Evolutionary conservation across 352 stramenopile species (phyloP).

Genomic region (Phytophthora boehmeriae): DNA sequence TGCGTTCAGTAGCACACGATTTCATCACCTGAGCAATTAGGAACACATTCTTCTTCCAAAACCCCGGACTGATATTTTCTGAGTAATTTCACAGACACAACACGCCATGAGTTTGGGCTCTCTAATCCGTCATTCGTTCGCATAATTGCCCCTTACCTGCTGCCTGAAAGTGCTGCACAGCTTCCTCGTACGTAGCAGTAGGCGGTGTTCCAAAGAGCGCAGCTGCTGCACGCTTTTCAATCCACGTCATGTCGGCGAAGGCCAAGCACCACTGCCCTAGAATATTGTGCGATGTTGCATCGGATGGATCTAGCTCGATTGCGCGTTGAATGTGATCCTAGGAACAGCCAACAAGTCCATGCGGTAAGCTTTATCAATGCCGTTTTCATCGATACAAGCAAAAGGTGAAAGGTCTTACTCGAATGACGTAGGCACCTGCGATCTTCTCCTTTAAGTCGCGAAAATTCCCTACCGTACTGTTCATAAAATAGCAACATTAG

Average conservation of each 20-base stretch:
- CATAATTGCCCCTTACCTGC: conserved; percentile 35
- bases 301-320: conserved; percentile 71
- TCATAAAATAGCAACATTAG: neutral
- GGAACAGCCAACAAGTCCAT: conserved; percentile 1
- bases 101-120: conserved; percentile 1
- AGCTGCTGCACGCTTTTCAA: conserved; percentile 69
- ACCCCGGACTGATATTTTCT: conserved; percentile 69
- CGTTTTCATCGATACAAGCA: neutral
- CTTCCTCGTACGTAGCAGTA: conserved; percentile 69
- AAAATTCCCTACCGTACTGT: conserved; percentile 64
- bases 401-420: conserved; percentile 26
- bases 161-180: conserved; percentile 52
- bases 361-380: neutral
- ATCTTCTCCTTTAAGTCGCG: conserved; percentile 75
- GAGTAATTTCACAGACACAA: conserved; percentile 6
- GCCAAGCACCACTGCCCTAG: conserved; percentile 79
- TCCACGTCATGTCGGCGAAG: conserved; percentile 82
- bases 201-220: conserved; percentile 72
- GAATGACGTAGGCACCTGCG: conserved; percentile 67
- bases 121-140: too few species aligned
- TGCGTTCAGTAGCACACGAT: neutral
- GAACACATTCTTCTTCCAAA: conserved; percentile 83
- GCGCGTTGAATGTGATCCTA: conserved; percentile 69
- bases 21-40: conserved; percentile 54
- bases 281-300: conserved; percentile 72